These are phyloP conservation scores for Suhomyces kilbournensis DNA, from an alignment of 805 yeast species.

Conservation along the genomic window DNA sequence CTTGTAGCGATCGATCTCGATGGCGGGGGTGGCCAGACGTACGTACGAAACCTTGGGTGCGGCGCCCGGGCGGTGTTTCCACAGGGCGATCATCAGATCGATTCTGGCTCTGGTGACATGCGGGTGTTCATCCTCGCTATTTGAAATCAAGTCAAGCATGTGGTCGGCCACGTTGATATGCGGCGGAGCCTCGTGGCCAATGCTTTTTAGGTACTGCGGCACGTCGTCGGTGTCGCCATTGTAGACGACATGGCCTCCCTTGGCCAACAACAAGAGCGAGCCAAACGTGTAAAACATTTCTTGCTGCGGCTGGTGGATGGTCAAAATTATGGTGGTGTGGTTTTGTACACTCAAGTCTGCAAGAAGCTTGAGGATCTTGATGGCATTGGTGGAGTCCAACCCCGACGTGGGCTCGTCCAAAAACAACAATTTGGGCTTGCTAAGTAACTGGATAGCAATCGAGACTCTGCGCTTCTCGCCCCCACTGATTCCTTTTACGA, in stretches of 20 bases:
- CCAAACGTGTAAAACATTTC: constrained; percentile 66
- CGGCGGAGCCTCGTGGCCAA: constrained; percentile 58
- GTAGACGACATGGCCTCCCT: constrained; percentile 69
- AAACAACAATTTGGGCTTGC: constrained; percentile 66
- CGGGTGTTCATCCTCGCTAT: constrained; percentile 23
- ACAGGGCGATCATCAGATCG: constrained; percentile 21
- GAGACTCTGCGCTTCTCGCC: constrained; percentile 78
- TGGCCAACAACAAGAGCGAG: constrained; percentile 65
- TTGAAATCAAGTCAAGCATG: constrained; percentile 67
- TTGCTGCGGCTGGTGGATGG: constrained; percentile 82
- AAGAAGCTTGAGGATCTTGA: constrained; percentile 60
- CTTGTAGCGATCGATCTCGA: neutral
- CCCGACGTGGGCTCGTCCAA: constrained; percentile 92
- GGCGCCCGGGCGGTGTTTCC: constrained; percentile 17
- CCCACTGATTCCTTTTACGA: constrained; percentile 40
- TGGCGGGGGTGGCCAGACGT: neutral
- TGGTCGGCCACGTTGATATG: constrained; percentile 71
- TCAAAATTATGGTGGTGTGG: constrained; percentile 63
- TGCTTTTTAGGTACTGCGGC: constrained; percentile 42
- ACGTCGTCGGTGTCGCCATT: constrained; percentile 54
- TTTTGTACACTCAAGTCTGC: constrained; percentile 53
- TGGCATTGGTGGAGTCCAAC: constrained; percentile 74
- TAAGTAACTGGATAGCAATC: constrained; percentile 73
- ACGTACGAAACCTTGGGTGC: neutral
- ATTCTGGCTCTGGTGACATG: constrained; percentile 21